These are phyloP conservation scores for Salmacisia buchloeana DNA, from an alignment of 1,284 basidiomycete genomes.

Conservation along the genomic window DNA sequence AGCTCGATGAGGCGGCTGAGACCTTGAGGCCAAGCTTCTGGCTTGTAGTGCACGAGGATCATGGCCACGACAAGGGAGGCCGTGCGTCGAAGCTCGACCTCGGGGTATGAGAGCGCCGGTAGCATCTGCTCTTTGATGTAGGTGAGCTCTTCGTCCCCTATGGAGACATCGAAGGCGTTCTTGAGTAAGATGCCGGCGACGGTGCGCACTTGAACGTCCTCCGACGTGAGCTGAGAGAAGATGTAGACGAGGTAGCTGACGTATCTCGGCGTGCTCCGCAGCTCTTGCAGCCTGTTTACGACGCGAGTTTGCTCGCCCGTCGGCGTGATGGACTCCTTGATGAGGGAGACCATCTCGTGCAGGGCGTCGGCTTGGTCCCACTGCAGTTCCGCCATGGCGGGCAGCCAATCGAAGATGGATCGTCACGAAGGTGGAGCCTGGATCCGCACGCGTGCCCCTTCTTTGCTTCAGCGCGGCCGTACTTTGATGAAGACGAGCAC, in stretches of 20 bases:
- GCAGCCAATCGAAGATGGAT: too few relatives aligned
- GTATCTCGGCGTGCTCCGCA: constrained; percentile 60
- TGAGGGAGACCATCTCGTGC: constrained; percentile 1
- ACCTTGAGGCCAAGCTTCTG: constrained; percentile 44
- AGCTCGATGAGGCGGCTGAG: constrained; percentile 40
- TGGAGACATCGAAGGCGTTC: constrained; percentile 63
- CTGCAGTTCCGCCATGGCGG: neutral
- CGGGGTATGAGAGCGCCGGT: constrained; percentile 39
- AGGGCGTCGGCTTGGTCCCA: constrained; percentile 4
- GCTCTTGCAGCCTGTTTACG: constrained; percentile 71
- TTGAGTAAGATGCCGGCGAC: constrained; percentile 96
- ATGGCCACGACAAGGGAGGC: constrained; percentile 48
- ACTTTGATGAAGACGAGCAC: neutral
- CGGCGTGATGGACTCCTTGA: neutral
- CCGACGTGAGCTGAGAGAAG: constrained; percentile 68
- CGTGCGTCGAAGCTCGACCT: constrained; percentile 46
- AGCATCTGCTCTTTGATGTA: constrained; percentile 47
- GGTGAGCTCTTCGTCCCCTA: constrained; percentile 38
- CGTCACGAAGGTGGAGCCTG: too few relatives aligned
- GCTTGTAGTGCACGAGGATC: constrained; percentile 44
- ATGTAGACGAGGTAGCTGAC: constrained; percentile 94
- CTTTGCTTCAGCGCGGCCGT: too few relatives aligned
- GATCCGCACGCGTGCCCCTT: too few relatives aligned
- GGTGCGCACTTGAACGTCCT: constrained; percentile 83
- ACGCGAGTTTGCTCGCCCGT: constrained; percentile 61